A percentile compares a stretch with the other conserved stretches of the same genome.
These are phyloP conservation scores for Candida anglica DNA, from an alignment of 805 yeast genomes.

Conservation along the genomic window DNA sequence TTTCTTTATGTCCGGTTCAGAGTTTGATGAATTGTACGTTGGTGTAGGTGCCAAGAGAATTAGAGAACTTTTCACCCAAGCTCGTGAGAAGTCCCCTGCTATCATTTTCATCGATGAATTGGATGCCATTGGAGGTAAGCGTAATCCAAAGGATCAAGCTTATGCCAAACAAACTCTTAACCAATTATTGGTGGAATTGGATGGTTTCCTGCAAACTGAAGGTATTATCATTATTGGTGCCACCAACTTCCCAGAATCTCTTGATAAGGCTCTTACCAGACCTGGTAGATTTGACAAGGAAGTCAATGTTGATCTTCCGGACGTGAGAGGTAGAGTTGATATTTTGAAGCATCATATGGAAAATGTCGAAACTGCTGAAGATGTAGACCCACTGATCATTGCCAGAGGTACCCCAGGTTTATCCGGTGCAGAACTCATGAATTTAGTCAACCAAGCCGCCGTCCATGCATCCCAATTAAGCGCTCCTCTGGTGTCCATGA, in stretches of 20 bases:
- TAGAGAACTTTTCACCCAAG: constrained; percentile 89
- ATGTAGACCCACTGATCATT: constrained; percentile 82
- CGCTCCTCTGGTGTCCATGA: constrained; percentile 86
- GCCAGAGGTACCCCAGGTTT: constrained; percentile 98
- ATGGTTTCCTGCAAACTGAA: constrained; percentile 87
- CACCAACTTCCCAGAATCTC: constrained; percentile 94
- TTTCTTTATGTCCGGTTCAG: constrained; percentile 97
- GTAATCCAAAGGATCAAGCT: constrained; percentile 97
- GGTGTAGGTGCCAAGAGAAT: constrained; percentile 99
- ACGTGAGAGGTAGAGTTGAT: constrained; percentile 94
- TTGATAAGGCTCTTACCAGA: constrained; percentile 95
- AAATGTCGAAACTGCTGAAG: constrained; percentile 79
- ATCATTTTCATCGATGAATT: constrained; percentile 95
- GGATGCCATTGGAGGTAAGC: constrained; percentile 97
- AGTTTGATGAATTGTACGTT: constrained; percentile 95
- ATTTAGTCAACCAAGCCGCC: constrained; percentile 96
- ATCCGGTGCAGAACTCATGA: constrained; percentile 97
- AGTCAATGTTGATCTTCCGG: constrained; percentile 93
- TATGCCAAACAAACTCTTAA: constrained; percentile 96
- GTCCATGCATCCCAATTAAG: constrained; percentile 91
- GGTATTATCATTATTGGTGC: constrained; percentile 98
- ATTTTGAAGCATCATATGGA: constrained; percentile 88
- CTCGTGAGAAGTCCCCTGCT: constrained; percentile 94
- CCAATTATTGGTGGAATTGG: constrained; percentile 92
- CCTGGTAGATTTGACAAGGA: constrained; percentile 98